phyloP scores from a whole-genome alignment of 768 basidiomycete species.

The Tricholoma saponaceum region DNA sequence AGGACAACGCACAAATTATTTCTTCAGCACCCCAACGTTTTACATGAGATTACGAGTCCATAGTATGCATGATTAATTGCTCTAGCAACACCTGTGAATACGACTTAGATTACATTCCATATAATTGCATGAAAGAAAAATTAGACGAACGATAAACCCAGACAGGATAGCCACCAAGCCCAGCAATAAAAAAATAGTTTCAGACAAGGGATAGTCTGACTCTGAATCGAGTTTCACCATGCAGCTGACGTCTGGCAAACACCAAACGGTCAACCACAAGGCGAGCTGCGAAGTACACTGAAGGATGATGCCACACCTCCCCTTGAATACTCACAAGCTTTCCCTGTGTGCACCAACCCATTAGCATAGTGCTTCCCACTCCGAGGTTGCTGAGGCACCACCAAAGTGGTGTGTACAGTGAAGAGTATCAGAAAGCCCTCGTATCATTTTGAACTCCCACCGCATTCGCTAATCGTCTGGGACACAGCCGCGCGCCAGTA shows the following conservation, averaged over 20 bases:
- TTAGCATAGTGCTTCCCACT: too few species aligned
- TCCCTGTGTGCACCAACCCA: background rate
- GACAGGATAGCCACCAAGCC: background rate
- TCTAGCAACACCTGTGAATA: too few species aligned
- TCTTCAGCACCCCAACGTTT: too few species aligned
- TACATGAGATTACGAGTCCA: too few species aligned
- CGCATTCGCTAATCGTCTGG: too few species aligned
- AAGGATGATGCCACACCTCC: background rate
- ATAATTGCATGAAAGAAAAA: background rate
- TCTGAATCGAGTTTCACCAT: slow-evolving; percentile 4
- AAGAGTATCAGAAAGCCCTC: too few species aligned
- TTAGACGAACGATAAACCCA: background rate
- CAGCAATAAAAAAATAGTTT: background rate
- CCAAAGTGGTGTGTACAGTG: too few species aligned
- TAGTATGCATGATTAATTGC: too few species aligned
- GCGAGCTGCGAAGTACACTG: slow-evolving; percentile 4
- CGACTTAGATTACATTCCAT: background rate
- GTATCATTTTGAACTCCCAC: too few species aligned
- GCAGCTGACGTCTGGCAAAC: background rate
- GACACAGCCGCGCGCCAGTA: too few species aligned
- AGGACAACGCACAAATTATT: too few species aligned
- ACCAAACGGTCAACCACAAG: background rate
- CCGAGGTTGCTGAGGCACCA: too few species aligned
- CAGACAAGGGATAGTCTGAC: slow-evolving; percentile 1
- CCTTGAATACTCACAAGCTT: background rate